Conservation (phyloP, 2,329 filamentous ascomycete genomes). For the Simplicillium aogashimaense region DNA sequence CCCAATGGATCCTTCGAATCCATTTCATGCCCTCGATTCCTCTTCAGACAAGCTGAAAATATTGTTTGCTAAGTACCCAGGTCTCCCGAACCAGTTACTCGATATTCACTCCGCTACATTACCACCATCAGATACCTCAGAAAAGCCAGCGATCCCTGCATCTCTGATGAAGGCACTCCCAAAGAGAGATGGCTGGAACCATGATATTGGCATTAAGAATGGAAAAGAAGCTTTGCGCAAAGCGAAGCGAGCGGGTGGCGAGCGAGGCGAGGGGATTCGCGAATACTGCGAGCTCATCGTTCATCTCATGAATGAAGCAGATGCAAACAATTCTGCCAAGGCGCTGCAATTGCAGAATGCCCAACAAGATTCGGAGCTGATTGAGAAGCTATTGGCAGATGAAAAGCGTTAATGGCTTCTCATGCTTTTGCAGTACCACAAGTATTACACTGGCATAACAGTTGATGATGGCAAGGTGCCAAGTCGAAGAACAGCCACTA, state of each 20-base stretch:
- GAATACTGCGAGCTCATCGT: conserved; percentile 51
- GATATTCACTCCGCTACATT: conserved; percentile 40
- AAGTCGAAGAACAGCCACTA: neutral
- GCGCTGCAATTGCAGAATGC: conserved; percentile 33
- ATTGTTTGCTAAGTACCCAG: conserved; percentile 44
- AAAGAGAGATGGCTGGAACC: conserved; percentile 41
- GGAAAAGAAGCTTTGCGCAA: conserved; percentile 44
- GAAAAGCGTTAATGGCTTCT: conserved; percentile 21
- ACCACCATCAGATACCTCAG: conserved; percentile 27
- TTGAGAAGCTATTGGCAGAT: conserved; percentile 37
- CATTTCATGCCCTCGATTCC: conserved; percentile 39
- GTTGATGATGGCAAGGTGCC: neutral
- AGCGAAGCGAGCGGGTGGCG: conserved; percentile 37
- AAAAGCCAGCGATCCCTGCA: conserved; percentile 19
- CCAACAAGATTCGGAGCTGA: conserved; percentile 36
- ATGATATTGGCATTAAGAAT: conserved; percentile 45
- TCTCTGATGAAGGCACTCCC: conserved; percentile 7
- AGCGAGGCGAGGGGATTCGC: conserved; percentile 47
- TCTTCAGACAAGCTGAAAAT: conserved; percentile 35
- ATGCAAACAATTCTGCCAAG: conserved; percentile 20
- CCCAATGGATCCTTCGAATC: conserved; percentile 22
- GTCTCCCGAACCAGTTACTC: conserved; percentile 33
- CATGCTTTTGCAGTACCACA: neutral
- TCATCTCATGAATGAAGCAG: conserved; percentile 30
- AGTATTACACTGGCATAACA: neutral